Conservation (phyloP, 2,329 filamentous ascomycete genomes). For the Cryphonectria carpinicola region DNA sequence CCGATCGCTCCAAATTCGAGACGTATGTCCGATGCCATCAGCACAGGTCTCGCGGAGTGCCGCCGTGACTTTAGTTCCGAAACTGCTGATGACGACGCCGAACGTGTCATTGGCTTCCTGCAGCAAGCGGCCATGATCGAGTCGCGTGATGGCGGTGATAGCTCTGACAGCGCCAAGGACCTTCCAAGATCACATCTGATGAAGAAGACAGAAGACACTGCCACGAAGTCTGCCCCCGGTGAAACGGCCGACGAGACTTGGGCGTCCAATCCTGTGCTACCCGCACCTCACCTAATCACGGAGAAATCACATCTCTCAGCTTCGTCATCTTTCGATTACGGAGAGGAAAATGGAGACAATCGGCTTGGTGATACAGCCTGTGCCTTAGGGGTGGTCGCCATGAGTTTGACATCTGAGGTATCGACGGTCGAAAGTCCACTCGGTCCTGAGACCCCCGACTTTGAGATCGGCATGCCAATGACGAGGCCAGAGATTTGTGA, state of each 20-base stretch:
- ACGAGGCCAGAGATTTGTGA: background rate
- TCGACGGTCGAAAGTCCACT: constrained; percentile 12
- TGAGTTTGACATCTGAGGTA: background rate
- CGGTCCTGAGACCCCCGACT: constrained; percentile 3
- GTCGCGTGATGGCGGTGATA: background rate
- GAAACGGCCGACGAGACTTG: background rate
- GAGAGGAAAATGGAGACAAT: background rate
- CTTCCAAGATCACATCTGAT: background rate
- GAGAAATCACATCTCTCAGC: background rate
- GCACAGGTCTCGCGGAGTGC: background rate
- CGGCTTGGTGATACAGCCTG: background rate
- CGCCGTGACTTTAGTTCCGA: constrained; percentile 5
- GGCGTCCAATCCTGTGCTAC: background rate
- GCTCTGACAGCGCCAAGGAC: background rate
- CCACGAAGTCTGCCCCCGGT: background rate
- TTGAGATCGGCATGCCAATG: background rate
- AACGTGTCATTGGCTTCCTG: constrained; percentile 19
- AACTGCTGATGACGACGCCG: constrained; percentile 12
- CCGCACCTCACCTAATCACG: background rate
- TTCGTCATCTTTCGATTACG: background rate
- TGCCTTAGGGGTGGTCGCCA: background rate
- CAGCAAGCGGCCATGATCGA: constrained; percentile 16
- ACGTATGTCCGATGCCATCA: constrained; percentile 25
- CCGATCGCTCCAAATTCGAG: constrained; percentile 40
- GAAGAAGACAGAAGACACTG: background rate